A percentile compares a stretch with the other conserved stretches of the same genome.
Evolutionary conservation across 768 basidiomycete genomes (phyloP).

Genomic region (Tulasnella sp.): DNA sequence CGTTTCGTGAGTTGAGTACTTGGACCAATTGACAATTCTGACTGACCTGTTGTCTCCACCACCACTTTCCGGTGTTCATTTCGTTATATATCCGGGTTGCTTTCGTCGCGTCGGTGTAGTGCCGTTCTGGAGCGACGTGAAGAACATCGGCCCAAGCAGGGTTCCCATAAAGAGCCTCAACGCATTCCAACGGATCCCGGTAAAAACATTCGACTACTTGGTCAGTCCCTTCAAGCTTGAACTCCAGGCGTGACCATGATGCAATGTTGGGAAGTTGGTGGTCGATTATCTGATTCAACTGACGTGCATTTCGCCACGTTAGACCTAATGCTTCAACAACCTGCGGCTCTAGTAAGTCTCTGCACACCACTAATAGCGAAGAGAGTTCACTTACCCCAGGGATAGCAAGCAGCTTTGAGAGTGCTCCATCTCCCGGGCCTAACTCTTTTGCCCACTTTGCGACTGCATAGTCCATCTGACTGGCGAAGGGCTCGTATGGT

Average conservation of each 20-base stretch:
- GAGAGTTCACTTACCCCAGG: not conserved
- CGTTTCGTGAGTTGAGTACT: not conserved
- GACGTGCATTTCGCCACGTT: not conserved
- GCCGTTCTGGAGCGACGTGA: conserved; percentile 23
- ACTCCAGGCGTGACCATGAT: not conserved
- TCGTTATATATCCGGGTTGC: conserved; percentile 25
- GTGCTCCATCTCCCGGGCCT: not conserved
- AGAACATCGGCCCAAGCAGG: conserved; percentile 23
- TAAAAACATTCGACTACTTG: not conserved
- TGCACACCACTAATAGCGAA: not conserved
- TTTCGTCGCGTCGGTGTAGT: conserved; percentile 18
- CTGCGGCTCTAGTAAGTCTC: not conserved
- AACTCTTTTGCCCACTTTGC: not conserved
- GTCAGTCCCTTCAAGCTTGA: not conserved
- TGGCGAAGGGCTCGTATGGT: not conserved
- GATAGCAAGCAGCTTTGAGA: not conserved
- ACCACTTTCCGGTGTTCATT: conserved; percentile 32
- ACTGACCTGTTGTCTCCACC: conserved; percentile 28
- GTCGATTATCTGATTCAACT: not conserved
- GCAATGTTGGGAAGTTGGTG: not conserved
- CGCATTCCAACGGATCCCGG: conserved; percentile 22
- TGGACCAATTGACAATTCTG: not conserved
- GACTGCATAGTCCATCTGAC: not conserved
- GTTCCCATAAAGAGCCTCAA: conserved; percentile 23
- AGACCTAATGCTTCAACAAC: not conserved